A percentile compares a stretch with the other conserved stretches of the same genome.
Conservation (phyloP, 768 basidiomycete species). For the Suillus placidus region DNA sequence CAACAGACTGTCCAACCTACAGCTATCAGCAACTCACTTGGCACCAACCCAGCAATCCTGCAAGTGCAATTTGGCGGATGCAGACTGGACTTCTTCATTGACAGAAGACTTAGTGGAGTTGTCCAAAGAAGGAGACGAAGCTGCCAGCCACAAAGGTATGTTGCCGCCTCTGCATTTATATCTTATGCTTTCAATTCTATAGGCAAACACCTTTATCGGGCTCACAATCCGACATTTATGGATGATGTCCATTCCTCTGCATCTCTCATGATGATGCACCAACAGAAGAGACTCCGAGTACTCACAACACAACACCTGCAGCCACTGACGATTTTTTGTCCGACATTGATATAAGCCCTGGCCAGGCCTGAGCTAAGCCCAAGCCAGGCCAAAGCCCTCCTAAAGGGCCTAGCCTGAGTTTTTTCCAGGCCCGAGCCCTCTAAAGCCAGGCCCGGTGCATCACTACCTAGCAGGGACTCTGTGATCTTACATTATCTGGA, state of each 20-base stretch:
- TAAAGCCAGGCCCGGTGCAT: too few relatives aligned
- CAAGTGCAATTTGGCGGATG: neutral
- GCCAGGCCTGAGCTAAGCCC: too few relatives aligned
- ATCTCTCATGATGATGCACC: neutral
- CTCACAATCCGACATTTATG: neutral
- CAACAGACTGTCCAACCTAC: neutral
- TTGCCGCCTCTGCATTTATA: neutral
- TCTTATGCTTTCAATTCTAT: neutral
- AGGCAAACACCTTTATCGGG: neutral
- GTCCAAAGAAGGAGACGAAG: neutral
- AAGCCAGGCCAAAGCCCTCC: too few relatives aligned
- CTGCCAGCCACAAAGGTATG: neutral
- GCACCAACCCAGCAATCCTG: neutral
- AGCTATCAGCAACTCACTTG: neutral
- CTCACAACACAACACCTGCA: neutral
- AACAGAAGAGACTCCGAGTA: neutral
- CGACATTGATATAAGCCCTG: too few relatives aligned
- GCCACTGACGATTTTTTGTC: constrained; percentile 16
- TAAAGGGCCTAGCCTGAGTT: too few relatives aligned
- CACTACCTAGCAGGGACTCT: too few relatives aligned
- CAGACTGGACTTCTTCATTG: neutral
- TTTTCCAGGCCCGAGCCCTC: too few relatives aligned
- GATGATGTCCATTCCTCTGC: neutral
- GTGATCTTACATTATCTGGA: too few relatives aligned
- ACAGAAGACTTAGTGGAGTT: neutral